Base-by-base conservation (phyloP, 2,329 filamentous ascomycete genomes). In the Pyricularia pennisetigena region DNA sequence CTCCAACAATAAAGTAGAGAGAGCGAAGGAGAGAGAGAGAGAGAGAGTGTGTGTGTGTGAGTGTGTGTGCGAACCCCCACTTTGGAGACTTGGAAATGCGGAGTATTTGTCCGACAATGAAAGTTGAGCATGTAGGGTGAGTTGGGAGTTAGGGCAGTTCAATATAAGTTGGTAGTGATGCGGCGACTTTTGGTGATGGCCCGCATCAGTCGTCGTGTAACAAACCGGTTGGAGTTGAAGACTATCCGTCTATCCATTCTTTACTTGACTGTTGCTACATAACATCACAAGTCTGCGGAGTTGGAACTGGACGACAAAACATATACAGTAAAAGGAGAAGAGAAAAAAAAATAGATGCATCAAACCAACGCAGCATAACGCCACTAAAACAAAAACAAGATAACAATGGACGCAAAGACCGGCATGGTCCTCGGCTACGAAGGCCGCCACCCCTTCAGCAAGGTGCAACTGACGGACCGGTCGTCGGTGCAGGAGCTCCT, bases 401-500 rank as follows among this genome's bases (percentile, higher is more conserved):
- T n/a, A 20, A n/a, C 62, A 24, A 70, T 68, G 65, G 68, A 68
- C n/a, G 23, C 69, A 29, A 71, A 72, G 64, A 69, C 71, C 7
- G 76, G 76, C 69, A 74, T 81, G 68, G 77, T 81, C 30, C 78
- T 88, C 6, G 85, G 84, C 71, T 87, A 86, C 73, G 72, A 80
- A 70, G 79, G 76, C 69, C 73, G 77, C n/a, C 86, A 88, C 72
- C 85, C 86, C 24, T 88, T 88, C 75, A 80, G 83, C 54, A 76
- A 79, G 69, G 79, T 87, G 65, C 74, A 80, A 28, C 79, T 88
- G 64, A 77, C 78, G 32, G 80, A 85, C 74, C 81, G 83, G 26
- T 75, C 79, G 29, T 86, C 84, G 1, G 83, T 90, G n/a, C 86
- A 90, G 72, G 78, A 85, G 65, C 85, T 89, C 12, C 82, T 90